Percentiles rank a stretch among this genome's conserved stretches.
These are phyloP conservation scores for Schwanniomyces yamadae DNA, from an alignment of 805 yeast genomes.

Conservation along the genomic window DNA sequence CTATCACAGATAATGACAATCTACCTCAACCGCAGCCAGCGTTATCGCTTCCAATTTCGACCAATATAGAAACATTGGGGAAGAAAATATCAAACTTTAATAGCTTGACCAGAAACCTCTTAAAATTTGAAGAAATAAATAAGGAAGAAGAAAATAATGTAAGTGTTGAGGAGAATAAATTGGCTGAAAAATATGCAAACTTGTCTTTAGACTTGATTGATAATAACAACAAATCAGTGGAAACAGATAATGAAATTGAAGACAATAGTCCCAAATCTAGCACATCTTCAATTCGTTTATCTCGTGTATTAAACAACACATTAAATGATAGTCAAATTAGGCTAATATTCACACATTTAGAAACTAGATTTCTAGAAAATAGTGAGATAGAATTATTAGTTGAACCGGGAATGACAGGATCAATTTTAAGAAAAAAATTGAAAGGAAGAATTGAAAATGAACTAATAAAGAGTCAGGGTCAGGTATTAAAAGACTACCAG, in stretches of 20 bases:
- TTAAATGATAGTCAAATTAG: conserved; percentile 38
- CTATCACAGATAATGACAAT: conserved; percentile 25
- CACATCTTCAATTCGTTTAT: conserved; percentile 43
- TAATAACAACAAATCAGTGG: conserved; percentile 6
- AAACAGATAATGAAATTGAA: not conserved
- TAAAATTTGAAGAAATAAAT: conserved; percentile 19
- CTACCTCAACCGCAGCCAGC: conserved; percentile 45
- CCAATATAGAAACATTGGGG: conserved; percentile 37
- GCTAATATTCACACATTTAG: conserved; percentile 32
- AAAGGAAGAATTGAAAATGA: conserved; percentile 62
- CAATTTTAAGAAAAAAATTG: conserved; percentile 58
- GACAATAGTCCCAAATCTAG: conserved; percentile 1
- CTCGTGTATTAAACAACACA: conserved; percentile 48
- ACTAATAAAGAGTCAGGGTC: conserved; percentile 51
- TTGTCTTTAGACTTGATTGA: conserved; percentile 41
- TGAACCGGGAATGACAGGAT: conserved; percentile 53
- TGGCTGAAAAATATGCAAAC: conserved; percentile 50
- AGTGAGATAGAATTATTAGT: conserved; percentile 32
- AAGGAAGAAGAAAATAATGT: conserved; percentile 7
- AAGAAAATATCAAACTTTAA: conserved; percentile 34
- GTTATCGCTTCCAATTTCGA: conserved; percentile 37
- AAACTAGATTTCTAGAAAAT: conserved; percentile 28
- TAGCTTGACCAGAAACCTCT: conserved; percentile 28
- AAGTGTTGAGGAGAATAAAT: conserved; percentile 5
- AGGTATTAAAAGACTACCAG: conserved; percentile 31